Base-by-base conservation (phyloP, 2,329 filamentous ascomycete genomes). In the Paecilomyces dactylethromorphus region DNA sequence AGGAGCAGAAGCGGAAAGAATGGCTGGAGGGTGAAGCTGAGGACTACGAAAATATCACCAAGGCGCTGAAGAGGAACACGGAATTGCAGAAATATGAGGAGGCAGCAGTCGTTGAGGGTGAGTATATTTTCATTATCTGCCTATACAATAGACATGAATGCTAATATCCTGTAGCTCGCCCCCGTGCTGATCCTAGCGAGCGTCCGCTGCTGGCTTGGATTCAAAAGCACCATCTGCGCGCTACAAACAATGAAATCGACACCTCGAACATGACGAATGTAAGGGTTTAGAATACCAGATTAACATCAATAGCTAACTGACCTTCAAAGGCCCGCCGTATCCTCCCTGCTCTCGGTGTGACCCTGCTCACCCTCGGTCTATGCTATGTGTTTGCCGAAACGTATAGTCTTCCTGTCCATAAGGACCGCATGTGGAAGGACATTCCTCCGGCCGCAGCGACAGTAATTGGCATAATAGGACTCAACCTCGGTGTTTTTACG, bases 21-120 rank as follows among this genome's bases (percentile, higher is more conserved):
- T 85, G 83, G 81, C 75, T 83, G 29, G 69, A 75, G 10, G 78
- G 78, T n/a, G 83, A 84, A 63, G 75, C 78, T 31, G 68, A 71
- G 60, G 70, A 77, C 39, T 66, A 65, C 12, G 74, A 75, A 59
- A 68, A 65, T 52, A 22, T 74, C 45, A 64, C 66, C 59, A 68
- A 62, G 18, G 68, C 71, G 55, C 56, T 72, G 18, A 66, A 70
- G 56, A 68, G 66, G 56, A 75, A 72, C 58, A 76, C 68, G 33
- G 65, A 69, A 24, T 59, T 77, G 56, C 71, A 74, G 60, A 69
- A 71, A 54, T 74, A 70, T 55, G 68, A 75, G 39, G 69, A 71
- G 21, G 61, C 68, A 7, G 68, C 69, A 24, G 65, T 75, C 29
- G 63, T 71, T 33, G 74, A 76, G 53, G 71, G 75, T 76, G 64